Conservation (phyloP, 176 grass and related monocot species). For the Oropetium thomaeum region DNA sequence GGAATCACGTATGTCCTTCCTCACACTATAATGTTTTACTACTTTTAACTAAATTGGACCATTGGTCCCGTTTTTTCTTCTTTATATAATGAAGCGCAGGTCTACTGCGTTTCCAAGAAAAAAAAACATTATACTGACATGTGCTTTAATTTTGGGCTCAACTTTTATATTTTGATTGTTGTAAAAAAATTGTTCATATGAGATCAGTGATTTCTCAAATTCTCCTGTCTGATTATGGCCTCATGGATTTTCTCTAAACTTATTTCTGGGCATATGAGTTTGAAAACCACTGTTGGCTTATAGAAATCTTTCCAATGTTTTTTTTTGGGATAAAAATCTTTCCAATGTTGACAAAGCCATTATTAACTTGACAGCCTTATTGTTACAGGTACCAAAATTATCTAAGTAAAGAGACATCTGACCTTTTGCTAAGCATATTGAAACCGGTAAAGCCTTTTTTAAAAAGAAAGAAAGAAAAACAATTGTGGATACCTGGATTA, state of each 20-base stretch:
- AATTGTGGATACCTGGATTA: conserved; percentile 24
- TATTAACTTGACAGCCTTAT: conserved; percentile 22
- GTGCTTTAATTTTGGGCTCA: conserved; percentile 16
- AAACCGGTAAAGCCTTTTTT: conserved; percentile 89
- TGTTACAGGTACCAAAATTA: conserved; percentile 92
- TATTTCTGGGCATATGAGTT: conserved; percentile 18
- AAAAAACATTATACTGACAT: conserved; percentile 6
- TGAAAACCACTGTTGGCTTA: background rate
- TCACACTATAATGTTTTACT: conserved; percentile 13
- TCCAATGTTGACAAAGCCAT: background rate
- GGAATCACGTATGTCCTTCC: conserved; percentile 65
- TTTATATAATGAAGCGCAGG: too few relatives aligned
- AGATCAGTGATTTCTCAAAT: background rate
- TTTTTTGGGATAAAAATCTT: background rate
- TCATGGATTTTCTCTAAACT: conserved; percentile 1
- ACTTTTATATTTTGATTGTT: background rate
- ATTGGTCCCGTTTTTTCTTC: too few relatives aligned
- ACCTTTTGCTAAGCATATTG: conserved; percentile 69
- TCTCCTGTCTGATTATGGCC: background rate
- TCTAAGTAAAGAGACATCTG: conserved; percentile 81
- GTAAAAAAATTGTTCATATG: conserved; percentile 10
- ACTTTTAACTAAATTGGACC: conserved; percentile 4
- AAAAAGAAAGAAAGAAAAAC: too few relatives aligned
- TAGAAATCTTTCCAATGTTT: conserved; percentile 11
- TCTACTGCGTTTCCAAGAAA: too few relatives aligned